Percentiles rank a stretch among this genome's conserved stretches.
Evolutionary conservation across 495 filamentous ascomycete species (phyloP).

Genomic region (Penicillium parvum): DNA sequence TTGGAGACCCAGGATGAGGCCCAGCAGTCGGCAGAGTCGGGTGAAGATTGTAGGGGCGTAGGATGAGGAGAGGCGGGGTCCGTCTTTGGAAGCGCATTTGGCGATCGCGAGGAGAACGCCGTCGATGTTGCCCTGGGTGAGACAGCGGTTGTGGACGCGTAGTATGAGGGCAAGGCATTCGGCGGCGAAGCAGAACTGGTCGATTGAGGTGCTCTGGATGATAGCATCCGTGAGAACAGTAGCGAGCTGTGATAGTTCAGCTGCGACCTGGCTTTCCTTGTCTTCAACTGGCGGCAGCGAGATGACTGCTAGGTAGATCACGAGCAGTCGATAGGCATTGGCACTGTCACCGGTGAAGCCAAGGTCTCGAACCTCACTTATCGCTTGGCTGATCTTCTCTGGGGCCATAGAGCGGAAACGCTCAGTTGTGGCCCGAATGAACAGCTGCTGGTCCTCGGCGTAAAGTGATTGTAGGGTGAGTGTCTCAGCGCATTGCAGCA

Average conservation of each 20-base stretch:
- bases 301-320: constrained; percentile 35
- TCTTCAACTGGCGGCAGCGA: constrained; percentile 34
- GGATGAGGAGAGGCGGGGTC: constrained; percentile 31
- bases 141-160: constrained; percentile 46
- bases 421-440: constrained; percentile 36
- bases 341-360: constrained; percentile 31
- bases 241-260: constrained; percentile 35
- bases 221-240: constrained; percentile 29
- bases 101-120: constrained; percentile 54
- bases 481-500: constrained; percentile 34
- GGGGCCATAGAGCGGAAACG: constrained; percentile 34
- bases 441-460: constrained; percentile 40
- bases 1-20: constrained; percentile 52
- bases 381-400: constrained; percentile 24
- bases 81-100: constrained; percentile 43
- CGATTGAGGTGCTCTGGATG: constrained; percentile 36
- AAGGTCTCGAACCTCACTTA: constrained; percentile 31
- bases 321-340: constrained; percentile 32
- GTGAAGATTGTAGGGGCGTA: constrained; percentile 54
- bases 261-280: constrained; percentile 33
- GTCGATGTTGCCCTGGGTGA: constrained; percentile 70
- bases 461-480: constrained; percentile 38
- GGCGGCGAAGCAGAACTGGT: constrained; percentile 53
- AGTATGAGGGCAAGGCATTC: constrained; percentile 55
- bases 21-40: constrained; percentile 56